Base-by-base conservation (phyloP, 1,284 basidiomycete species). In the Psilocybe mexicana region DNA sequence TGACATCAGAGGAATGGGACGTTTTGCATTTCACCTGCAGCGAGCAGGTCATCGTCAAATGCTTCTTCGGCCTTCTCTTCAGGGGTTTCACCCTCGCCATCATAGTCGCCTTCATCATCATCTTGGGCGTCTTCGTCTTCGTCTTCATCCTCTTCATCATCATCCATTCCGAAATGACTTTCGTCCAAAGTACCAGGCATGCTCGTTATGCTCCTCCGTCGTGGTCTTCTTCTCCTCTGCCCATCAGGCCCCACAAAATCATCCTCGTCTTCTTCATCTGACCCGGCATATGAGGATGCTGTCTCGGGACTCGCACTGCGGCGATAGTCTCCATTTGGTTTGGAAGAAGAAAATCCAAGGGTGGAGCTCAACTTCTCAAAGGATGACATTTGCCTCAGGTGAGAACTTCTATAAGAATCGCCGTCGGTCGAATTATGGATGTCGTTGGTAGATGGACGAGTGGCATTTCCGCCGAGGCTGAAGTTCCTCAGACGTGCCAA, bases 401-500 rank as follows among this genome's bases (percentile, higher is more conserved):
- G 80, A 23, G 69, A 66, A 51, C 65, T 79, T 33, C 74, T 68
- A 28, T 68, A 69, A 4, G 63, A 50, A 11, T 70, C 65, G 6
- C 64, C 63, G 42, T 69, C 62, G 11, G 43, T 40, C 30, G 55
- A 55, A 45, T 45, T 53, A 11, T 59, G 49, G 35, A 49, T 55
- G 12, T 67, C 46, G 43, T 35, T 50, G 57, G 48, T 33, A 36
- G 45, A 65, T 61, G 58, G 63, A 30, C 58, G 62, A 7, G 61
- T 61, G 3, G 62, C 83, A 80, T 62, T 84, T 10, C 83, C 78
- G 11, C 83, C 85, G 33, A 92, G 79, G 63, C 90, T 90, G 72
- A 95, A 92, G 67, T 93, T 93, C 44, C 92, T 81, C 25, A 96
- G 71, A 10, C 92, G 84, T 8, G 87, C 84, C n/a, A 95, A 77